These are phyloP conservation scores for Aegilops umbellulata DNA, from an alignment of 176 grass and related monocot species.

Conservation along the genomic window DNA sequence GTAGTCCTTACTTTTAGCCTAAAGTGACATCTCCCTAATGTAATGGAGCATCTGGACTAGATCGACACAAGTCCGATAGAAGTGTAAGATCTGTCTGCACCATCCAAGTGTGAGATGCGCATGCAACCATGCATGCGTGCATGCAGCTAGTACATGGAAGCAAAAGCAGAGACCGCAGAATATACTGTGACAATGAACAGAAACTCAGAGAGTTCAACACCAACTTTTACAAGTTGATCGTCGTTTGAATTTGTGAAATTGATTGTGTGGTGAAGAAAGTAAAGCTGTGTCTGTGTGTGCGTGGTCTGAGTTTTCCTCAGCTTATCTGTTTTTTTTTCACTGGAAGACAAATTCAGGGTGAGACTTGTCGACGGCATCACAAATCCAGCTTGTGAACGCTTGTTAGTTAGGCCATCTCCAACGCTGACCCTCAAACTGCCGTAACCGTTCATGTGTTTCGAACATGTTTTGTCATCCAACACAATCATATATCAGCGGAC, in stretches of 20 bases:
- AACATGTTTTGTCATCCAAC: too few relatives aligned
- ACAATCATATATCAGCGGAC: too few relatives aligned
- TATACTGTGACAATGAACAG: background rate
- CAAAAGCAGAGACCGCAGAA: background rate
- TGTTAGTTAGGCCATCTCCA: too few relatives aligned
- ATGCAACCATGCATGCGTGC: background rate
- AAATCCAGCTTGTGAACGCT: too few relatives aligned
- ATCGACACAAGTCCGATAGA: background rate
- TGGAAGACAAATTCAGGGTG: background rate
- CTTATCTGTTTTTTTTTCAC: background rate
- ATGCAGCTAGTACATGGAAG: too few relatives aligned
- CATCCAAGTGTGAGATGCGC: conserved; percentile 1
- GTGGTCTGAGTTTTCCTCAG: background rate
- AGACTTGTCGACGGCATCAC: background rate
- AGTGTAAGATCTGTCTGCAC: background rate
- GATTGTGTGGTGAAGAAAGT: background rate
- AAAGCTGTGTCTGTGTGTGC: background rate
- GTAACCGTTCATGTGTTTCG: too few relatives aligned
- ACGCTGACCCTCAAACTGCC: too few relatives aligned
- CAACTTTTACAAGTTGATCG: background rate
- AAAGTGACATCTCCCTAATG: background rate
- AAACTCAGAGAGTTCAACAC: background rate
- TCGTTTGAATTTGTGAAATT: background rate
- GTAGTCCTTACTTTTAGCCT: background rate
- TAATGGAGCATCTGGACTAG: background rate